Evolutionary conservation across 352 stramenopile species (phyloP).

Genomic region (Phytophthora aleatoria): DNA sequence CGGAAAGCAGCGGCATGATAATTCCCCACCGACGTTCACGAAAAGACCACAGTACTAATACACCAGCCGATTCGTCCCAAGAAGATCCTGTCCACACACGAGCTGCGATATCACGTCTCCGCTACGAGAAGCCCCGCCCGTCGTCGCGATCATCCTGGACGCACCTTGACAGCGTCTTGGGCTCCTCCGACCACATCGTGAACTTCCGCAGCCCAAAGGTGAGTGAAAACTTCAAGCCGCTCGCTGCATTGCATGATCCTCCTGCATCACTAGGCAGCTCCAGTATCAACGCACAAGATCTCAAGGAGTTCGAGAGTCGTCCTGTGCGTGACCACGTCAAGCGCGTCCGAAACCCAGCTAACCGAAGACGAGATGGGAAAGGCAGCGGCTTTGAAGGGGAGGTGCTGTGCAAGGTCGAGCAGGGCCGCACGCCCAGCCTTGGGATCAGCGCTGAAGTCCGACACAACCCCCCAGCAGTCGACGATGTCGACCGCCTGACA

Average conservation of each 20-base stretch:
- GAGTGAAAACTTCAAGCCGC: constrained; percentile 74
- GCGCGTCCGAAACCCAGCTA: constrained; percentile 56
- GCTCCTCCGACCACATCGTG: constrained; percentile 69
- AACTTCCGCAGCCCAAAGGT: constrained; percentile 84
- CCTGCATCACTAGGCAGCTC: constrained; percentile 6
- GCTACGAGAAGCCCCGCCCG: constrained; percentile 45
- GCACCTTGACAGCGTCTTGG: constrained; percentile 71
- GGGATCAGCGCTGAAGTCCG: constrained; percentile 9
- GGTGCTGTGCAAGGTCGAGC: constrained; percentile 58
- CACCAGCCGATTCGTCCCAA: constrained; percentile 20
- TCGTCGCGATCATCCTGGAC: constrained; percentile 56
- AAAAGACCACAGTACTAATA: constrained; percentile 3
- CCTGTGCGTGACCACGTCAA: constrained; percentile 46
- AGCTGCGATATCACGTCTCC: constrained; percentile 7
- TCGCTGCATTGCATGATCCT: constrained; percentile 32
- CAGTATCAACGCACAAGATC: constrained; percentile 18
- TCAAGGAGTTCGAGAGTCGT: constrained; percentile 58
- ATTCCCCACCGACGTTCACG: constrained; percentile 12
- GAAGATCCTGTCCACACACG: constrained; percentile 9
- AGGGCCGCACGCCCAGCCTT: constrained; percentile 19
- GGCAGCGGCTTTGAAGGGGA: constrained; percentile 76
- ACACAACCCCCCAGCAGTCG: constrained; percentile 3
- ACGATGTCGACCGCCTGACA: constrained; percentile 15
- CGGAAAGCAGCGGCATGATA: constrained; percentile 46
- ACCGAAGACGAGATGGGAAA: constrained; percentile 55